A percentile compares a stretch with the other conserved stretches of the same genome.
These are phyloP conservation scores for Fennellomyces sp. DNA, from an alignment of 371 early-diverging fungal species.

Conservation along the genomic window DNA sequence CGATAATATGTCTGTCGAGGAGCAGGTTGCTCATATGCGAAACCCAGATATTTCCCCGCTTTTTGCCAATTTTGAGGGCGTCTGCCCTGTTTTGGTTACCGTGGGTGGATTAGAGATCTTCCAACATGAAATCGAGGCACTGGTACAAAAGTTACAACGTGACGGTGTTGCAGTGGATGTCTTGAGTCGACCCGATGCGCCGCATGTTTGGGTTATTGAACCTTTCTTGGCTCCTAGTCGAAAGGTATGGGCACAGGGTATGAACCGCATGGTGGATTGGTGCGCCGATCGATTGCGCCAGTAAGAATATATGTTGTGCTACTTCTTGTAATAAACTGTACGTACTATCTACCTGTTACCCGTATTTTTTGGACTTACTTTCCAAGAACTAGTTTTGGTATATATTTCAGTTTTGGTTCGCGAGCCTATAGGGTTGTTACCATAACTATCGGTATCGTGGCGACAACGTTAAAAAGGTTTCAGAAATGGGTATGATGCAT, in stretches of 20 bases:
- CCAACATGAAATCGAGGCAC: conserved; percentile 23
- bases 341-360: no score
- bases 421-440: no score
- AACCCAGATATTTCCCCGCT: conserved; percentile 27
- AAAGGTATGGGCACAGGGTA: conserved; percentile 16
- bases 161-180: conserved; percentile 32
- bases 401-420: no score
- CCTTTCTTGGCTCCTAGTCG: conserved; percentile 8
- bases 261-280: conserved; percentile 9
- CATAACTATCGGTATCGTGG: no score
- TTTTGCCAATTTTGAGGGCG: conserved; percentile 22
- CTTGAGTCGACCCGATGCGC: conserved; percentile 20
- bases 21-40: conserved; percentile 8
- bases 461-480: no score
- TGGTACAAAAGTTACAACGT: conserved; percentile 19
- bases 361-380: no score
- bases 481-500: no score
- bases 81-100: conserved; percentile 32
- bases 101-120: conserved; percentile 32
- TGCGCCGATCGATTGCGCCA: conserved; percentile 2
- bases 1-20: conserved; percentile 5
- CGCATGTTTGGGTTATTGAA: conserved; percentile 33
- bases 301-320: no score
- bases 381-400: no score
- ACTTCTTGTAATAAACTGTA: no score